Base-by-base conservation (phyloP, 2,329 filamentous ascomycete species). In the Colletotrichum zoysiae region DNA sequence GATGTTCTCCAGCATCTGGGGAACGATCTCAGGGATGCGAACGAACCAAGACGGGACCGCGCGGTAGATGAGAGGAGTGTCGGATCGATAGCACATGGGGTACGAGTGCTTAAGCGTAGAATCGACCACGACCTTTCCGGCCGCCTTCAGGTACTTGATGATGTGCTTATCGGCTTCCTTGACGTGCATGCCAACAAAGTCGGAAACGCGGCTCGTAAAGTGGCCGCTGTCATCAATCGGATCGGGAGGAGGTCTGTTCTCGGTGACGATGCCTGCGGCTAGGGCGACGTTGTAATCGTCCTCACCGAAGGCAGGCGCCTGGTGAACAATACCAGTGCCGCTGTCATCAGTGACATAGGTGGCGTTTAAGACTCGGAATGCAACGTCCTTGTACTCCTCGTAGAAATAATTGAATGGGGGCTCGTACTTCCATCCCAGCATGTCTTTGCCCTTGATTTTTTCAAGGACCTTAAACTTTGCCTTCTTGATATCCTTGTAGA, bases 401-500 rank as follows among this genome's bases (percentile, higher is more conserved):
- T 93, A 92, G 81, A 96, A 95, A 83, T 97, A 98, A 78, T 93
- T 88, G 81, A 98, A 98, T 0, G 95, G 87, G 8, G 95, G 95
- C 81, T 94, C 87, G 79, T 98, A 98, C 79, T 91, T 92, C 93
- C 94, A 97, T 50, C 93, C 94, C 42, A 93, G 84, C 91, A 98
- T 94, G 58, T 95, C 91, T 75, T 90, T 92, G 60, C 95, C 95
- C 82, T 91, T 93, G 76, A 97, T 83, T 78, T 92, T 95, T 74
- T 92, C 88, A 18, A 97, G 80, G 63, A 96, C 86, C 85, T 94
- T 94, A 84, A 91, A 97, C 80, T 97, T 97, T 61, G 95, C 95
- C 85, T 97, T 97, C 85, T 97, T 98, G 9, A 93, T 93, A 76
- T 97, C 94, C 81, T 98, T 98, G 85, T 97, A 98, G 2, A 98